Percentiles rank a stretch among this genome's conserved stretches.
Evolutionary conservation across 345 rosid genomes (phyloP).

Genomic region (Eucalyptus pauciflora): DNA sequence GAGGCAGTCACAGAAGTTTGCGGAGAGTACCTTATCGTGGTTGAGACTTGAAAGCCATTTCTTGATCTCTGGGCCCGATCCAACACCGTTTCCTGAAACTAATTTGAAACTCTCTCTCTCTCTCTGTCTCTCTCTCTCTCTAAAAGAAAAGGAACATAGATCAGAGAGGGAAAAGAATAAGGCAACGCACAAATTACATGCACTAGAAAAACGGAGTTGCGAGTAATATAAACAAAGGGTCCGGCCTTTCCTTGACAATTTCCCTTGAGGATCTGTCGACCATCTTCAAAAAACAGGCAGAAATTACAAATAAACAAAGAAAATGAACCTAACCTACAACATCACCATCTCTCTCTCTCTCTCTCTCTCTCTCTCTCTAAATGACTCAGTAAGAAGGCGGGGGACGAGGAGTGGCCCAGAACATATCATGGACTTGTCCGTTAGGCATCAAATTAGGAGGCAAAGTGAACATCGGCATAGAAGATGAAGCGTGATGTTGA

Average conservation of each 20-base stretch:
- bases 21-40: background rate
- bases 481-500: background rate
- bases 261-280: background rate
- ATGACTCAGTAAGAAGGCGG: slow-evolving; percentile 33
- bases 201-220: background rate
- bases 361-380: background rate
- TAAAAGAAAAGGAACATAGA: background rate
- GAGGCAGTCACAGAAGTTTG: background rate
- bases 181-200: background rate
- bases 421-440: slow-evolving; percentile 63
- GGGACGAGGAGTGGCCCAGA: slow-evolving; percentile 66
- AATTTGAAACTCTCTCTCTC: background rate
- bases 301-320: background rate
- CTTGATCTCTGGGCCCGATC: background rate
- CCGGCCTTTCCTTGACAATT: background rate
- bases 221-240: background rate
- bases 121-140: background rate
- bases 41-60: background rate
- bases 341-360: background rate
- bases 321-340: background rate
- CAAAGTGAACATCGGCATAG: slow-evolving; percentile 57
- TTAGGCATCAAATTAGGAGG: slow-evolving; percentile 55
- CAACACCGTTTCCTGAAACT: background rate
- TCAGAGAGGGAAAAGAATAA: background rate
- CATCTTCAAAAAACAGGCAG: background rate